Evolutionary conservation across 169 alveolate genomes (phyloP), one percentile per base, ranked within the genome.

Genomic region (Toxoplasma gondii): DNA sequence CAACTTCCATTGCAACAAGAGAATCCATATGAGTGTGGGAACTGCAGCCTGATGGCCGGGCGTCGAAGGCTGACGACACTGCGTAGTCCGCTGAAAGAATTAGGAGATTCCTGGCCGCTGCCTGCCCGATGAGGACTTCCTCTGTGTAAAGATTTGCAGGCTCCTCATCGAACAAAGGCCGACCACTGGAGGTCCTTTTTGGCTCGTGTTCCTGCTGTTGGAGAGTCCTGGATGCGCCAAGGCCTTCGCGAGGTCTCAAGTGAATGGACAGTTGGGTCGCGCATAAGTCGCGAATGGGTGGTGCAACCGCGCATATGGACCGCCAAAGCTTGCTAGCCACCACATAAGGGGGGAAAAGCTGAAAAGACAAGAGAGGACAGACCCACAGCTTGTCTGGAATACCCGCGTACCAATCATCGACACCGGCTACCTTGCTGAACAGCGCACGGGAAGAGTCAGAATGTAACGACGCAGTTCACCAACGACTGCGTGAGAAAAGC

Each of bases 161-260:
- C 34, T 74, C 84, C 44, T 74, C 84, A 34, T 74, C 84, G 44
- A 74, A 74, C 49, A 74, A 44, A 27, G 84, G 84, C 29, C 84
- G 41, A n/a, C 5, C 84, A 22, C 44, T 34, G 49, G 84, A 4
- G 84, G 12, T 0, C 27, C 84, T 27, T 22, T 27, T 34, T 4
- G 16, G 27, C 45, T n/a, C 34, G 43, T 38, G 27, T n/a, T 38
- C 27, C 22, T 24, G 27, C 39, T 24, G 41, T 34, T 74, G 49
- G 27, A 24, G 41, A 24, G 12, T 44, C 22, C 44, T 27, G 44
- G 44, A 41, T 7, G 45, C 84, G 49, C 84, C 10, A 34, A 29
- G 29, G 44, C 84, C 44, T 27, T 44, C 34, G 22, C 84, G 49
- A 38, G 78, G 34, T 19, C 36, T 29, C 78, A 64, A 29, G 34